Percentiles rank a stretch among this genome's conserved stretches.
Conservation (phyloP, 2,329 filamentous ascomycete species). For the Penicillium fuscoglaucum region DNA sequence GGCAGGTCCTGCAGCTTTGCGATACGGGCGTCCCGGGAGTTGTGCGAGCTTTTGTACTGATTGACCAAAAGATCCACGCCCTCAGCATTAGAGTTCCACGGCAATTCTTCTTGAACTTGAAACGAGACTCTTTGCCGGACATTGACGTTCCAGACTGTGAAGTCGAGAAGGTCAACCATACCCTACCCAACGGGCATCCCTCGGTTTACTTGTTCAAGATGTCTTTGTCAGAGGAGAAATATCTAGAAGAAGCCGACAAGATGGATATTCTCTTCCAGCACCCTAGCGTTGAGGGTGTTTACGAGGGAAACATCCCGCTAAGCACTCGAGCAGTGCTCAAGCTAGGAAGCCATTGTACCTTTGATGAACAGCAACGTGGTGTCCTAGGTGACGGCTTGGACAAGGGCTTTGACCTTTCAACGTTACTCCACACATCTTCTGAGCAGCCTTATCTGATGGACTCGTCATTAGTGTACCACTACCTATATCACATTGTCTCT, state of each 20-base stretch:
- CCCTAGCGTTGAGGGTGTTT: conserved; percentile 92
- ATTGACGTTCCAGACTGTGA: conserved; percentile 82
- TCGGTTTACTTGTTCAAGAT: conserved; percentile 94
- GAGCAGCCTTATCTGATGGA: conserved; percentile 76
- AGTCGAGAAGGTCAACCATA: conserved; percentile 91
- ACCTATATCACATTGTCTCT: conserved; percentile 86
- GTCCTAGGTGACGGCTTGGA: conserved; percentile 91
- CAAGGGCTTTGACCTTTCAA: conserved; percentile 83
- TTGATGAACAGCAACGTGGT: conserved; percentile 85
- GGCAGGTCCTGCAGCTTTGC: conserved; percentile 88
- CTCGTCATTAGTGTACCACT: conserved; percentile 77
- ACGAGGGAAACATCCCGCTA: conserved; percentile 88
- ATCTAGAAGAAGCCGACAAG: conserved; percentile 79
- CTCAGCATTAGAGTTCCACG: conserved; percentile 87
- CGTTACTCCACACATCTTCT: conserved; percentile 66
- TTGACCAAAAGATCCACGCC: conserved; percentile 86
- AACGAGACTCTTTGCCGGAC: conserved; percentile 81
- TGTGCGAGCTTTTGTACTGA: conserved; percentile 84
- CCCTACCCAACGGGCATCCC: conserved; percentile 89
- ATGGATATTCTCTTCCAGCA: conserved; percentile 84
- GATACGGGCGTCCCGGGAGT: conserved; percentile 81
- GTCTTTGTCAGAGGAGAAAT: conserved; percentile 83
- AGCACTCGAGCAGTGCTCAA: conserved; percentile 84
- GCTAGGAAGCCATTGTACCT: conserved; percentile 86
- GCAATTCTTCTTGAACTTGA: conserved; percentile 88